Evolutionary conservation across 2,329 filamentous ascomycete genomes (phyloP), one percentile per base, ranked within the genome.

Genomic region (Cryoendolithus antarcticus): DNA sequence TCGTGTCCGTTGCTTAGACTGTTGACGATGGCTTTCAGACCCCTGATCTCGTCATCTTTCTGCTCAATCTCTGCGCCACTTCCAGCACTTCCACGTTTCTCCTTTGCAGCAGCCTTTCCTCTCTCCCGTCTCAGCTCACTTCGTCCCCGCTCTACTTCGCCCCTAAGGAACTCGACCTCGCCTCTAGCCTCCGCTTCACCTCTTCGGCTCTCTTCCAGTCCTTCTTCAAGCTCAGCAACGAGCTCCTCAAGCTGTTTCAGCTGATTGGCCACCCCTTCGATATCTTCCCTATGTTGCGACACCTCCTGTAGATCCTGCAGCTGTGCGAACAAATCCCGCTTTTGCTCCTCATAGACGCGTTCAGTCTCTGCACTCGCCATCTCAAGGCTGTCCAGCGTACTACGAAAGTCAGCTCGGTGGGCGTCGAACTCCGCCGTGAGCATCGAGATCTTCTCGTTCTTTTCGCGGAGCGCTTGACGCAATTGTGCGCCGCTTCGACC

Each of bases 21-120:
- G 62, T 96, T 89, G 44, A 98, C 96, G 56, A 98, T 96, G 32
- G 91, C 89, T 62, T 96, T 98, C 48, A 98, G 72, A 35, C 91
- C 91, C 45, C 89, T 76, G 54, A 98, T 96, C 65, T 98, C 91
- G 52, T 98, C 91, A 54, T 98, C 89, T 58, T 93, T 91, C 56
- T 93, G 83, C 57, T 93, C 86, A 24, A 96, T 63, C 47, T 94
- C 86, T 59, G 85, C 85, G 30, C 49, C 39, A 9, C 60, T 50
- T 2, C 59, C 54, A 34, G 69, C 64, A 7, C 65, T 60, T 2
- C 69, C 66, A 15, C 29, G 32, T 8, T 62, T 66, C 21, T 71
- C 72, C 49, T 74, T 76, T 41, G 75, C 56, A 2, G 76, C 77
- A 4, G 79, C 76, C 61, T 91, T 91, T 55, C 95, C 89, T 19